Conservation (phyloP, 495 filamentous ascomycete species). For the Xylaria scruposa region DNA sequence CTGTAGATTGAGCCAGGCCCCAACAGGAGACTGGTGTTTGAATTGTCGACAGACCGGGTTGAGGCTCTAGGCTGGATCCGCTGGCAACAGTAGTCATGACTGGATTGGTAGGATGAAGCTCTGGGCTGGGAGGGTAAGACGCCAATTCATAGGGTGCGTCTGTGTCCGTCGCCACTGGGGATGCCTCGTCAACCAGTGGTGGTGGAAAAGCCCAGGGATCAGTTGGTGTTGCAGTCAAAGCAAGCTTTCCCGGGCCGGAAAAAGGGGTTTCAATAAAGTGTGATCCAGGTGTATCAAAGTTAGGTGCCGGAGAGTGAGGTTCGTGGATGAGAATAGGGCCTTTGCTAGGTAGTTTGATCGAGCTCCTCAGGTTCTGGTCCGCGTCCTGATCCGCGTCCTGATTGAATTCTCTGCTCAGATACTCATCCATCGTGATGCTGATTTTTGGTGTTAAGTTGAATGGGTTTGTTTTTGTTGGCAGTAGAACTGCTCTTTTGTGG, state of each 20-base stretch:
- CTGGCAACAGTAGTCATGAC: too few relatives aligned
- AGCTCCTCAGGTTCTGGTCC: background rate
- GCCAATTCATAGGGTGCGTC: slow-evolving; percentile 13
- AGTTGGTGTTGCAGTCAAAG: slow-evolving; percentile 37
- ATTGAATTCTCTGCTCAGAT: background rate
- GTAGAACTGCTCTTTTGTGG: background rate
- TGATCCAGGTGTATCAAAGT: slow-evolving; percentile 39
- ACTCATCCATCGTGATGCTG: background rate
- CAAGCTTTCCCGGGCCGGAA: background rate
- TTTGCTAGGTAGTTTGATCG: slow-evolving; percentile 2
- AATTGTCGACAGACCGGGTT: background rate
- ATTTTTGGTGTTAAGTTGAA: too few relatives aligned
- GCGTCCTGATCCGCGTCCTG: background rate
- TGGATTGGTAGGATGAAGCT: background rate
- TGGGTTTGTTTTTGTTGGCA: background rate
- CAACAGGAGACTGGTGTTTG: background rate
- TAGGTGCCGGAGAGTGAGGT: slow-evolving; percentile 14
- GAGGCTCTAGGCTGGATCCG: background rate
- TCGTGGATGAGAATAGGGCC: too few relatives aligned
- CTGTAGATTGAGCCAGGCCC: background rate
- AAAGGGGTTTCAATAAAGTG: slow-evolving; percentile 27
- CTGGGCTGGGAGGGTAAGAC: background rate
- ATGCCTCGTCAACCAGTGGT: slow-evolving; percentile 80
- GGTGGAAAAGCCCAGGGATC: slow-evolving; percentile 86
- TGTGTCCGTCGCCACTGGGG: slow-evolving; percentile 64